These are phyloP conservation scores for Coffea eugenioides DNA, from an alignment of 257 asterid genomes.

Conservation along the genomic window DNA sequence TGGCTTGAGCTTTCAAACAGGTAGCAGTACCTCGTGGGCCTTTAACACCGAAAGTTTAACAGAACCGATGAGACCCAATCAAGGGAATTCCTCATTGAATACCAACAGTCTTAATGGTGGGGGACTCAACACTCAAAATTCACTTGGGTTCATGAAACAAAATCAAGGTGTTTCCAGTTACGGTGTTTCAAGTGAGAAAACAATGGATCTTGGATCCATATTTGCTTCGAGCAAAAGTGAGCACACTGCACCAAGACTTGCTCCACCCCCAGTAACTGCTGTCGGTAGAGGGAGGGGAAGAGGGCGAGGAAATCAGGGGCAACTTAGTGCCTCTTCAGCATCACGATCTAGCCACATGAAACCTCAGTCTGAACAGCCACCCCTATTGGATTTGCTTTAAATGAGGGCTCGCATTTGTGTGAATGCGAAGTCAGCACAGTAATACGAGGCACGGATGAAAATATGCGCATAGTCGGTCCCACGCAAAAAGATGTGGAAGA, in stretches of 20 bases:
- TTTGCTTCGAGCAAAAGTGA: slow-evolving; percentile 72
- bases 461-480: slow-evolving; percentile 5
- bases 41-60: slow-evolving; percentile 34
- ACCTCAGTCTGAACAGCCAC: slow-evolving; percentile 56
- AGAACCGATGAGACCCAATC: slow-evolving; percentile 46
- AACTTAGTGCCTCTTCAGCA: slow-evolving; percentile 32
- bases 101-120: slow-evolving; percentile 29
- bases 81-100: slow-evolving; percentile 43
- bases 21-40: slow-evolving; percentile 52
- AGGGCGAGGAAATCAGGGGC: slow-evolving; percentile 78
- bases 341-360: slow-evolving; percentile 36
- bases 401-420: neutral
- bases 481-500: neutral
- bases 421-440: neutral
- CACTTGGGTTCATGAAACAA: slow-evolving; percentile 65
- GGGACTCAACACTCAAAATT: slow-evolving; percentile 40
- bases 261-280: slow-evolving; percentile 87
- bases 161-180: slow-evolving; percentile 37
- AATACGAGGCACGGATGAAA: slow-evolving; percentile 24
- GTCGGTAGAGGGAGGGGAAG: slow-evolving; percentile 89
- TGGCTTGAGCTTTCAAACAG: slow-evolving; percentile 48
- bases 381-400: slow-evolving; percentile 80
- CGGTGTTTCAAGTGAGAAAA: slow-evolving; percentile 42
- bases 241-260: slow-evolving; percentile 71
- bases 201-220: slow-evolving; percentile 69